phyloP scores from a whole-genome alignment of 2,329 filamentous ascomycete genomes.

The Calonectria ilicicola region DNA sequence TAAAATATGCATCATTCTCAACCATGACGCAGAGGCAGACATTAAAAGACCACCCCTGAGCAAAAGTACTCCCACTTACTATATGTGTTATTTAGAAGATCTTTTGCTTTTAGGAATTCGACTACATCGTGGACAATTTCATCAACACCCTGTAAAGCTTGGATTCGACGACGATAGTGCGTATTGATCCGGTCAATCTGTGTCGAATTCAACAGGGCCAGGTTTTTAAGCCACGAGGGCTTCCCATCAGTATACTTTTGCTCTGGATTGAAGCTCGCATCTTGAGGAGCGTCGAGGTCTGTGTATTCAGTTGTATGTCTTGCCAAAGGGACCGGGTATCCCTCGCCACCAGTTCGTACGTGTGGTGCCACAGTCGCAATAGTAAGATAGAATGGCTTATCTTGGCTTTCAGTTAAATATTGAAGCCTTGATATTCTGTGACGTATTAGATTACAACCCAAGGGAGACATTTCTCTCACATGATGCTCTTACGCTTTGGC shows the following conservation, averaged over 20 bases:
- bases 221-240: constrained; percentile 23
- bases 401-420: constrained; percentile 16
- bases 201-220: constrained; percentile 37
- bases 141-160: constrained; percentile 56
- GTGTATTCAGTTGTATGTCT: constrained; percentile 71
- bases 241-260: constrained; percentile 6
- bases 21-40: rapidly evolving
- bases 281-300: constrained; percentile 69
- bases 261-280: constrained; percentile 71
- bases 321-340: constrained; percentile 52
- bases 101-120: constrained; percentile 42
- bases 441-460: not conserved
- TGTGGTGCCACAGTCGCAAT: constrained; percentile 58
- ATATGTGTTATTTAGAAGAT: constrained; percentile 56
- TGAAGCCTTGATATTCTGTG: constrained; percentile 9
- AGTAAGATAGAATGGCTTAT: constrained; percentile 65
- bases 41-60: no score
- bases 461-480: not conserved
- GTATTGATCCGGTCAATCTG: constrained; percentile 33
- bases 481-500: constrained; percentile 20
- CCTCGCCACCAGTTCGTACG: constrained; percentile 39
- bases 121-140: constrained; percentile 56
- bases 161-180: constrained; percentile 54
- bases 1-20: no score
- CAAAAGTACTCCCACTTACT: constrained; percentile 16